Base-by-base conservation (phyloP, 495 filamentous ascomycete species). In the Trichoderma asperelloides region DNA sequence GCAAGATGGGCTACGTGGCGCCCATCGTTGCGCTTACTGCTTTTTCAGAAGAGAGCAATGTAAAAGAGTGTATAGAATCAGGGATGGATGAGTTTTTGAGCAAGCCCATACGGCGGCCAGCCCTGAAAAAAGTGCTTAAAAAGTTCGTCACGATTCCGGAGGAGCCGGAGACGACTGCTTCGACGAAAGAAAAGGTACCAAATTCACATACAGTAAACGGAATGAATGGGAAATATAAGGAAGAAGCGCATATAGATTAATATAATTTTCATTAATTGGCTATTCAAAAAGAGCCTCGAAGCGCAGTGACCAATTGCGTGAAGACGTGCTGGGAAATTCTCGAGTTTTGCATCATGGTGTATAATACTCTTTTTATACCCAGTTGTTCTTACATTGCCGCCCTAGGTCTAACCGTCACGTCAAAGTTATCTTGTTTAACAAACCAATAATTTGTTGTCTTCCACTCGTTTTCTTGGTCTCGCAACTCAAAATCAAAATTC, bases 11-110 rank as follows among this genome's bases (percentile, higher is more conserved):
- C 15, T 97, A 93, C 74, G 87, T 84, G 25, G 89, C 90, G 6
- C 93, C 93, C 8, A 97, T 97, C 69, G 92, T 97, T 13, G 93
- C 93, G 3, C 77, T 97, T 51, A 95, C 91, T 30, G 93, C 93
- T 0, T 96, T 96, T 74, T 85, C 91, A 15, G 93, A 97, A 72
- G 92, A 95, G 71, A 89, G 86, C 76, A 97, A 96, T 71, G 87
- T 95, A 67, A 90, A 89, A 73, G 88, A 93, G 68, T 95, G 90
- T 71, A 88, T 90, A 79, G 87, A 89, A 65, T 88, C 84, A 1
- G 88, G 88, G 16, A 91, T 90, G 88, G 84, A 91, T 68, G 86
- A 86, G 76, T 91, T 90, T 69, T 77, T 84, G 18, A 82, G 79
- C 66, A 97, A 97, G 79, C 93, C 93, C 1, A 96, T 97, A 67